phyloP scores from a whole-genome alignment of 2,329 filamentous ascomycete genomes.

The Botryotinia convoluta region DNA sequence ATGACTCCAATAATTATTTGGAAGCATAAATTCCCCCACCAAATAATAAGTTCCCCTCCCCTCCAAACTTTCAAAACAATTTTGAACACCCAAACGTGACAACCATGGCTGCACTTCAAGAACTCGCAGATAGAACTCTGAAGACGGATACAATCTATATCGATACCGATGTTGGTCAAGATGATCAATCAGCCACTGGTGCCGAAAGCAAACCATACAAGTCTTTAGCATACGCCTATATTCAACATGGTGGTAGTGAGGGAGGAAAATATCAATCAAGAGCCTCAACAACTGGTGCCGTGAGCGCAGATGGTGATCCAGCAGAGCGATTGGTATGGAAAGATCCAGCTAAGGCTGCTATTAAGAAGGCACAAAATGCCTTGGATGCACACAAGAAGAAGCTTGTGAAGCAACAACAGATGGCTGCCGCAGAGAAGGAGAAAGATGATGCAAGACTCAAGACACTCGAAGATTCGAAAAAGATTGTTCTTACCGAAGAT shows the following conservation, averaged over 20 bases:
- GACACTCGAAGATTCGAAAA: constrained; percentile 77
- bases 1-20: constrained; percentile 5
- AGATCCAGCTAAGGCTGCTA: constrained; percentile 74
- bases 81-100: constrained; percentile 17
- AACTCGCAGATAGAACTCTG: constrained; percentile 49
- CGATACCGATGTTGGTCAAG: constrained; percentile 75
- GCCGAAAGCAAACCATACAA: constrained; percentile 76
- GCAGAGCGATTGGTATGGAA: constrained; percentile 70
- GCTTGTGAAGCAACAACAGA: constrained; percentile 71
- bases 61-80: constrained; percentile 9
- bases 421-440: constrained; percentile 68
- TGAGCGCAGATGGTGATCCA: constrained; percentile 62
- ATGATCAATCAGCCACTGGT: constrained; percentile 65
- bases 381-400: constrained; percentile 81
- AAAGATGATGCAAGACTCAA: constrained; percentile 68
- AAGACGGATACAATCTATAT: constrained; percentile 62
- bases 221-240: constrained; percentile 72
- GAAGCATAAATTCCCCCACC: constrained; percentile 13
- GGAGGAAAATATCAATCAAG: constrained; percentile 62
- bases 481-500: constrained; percentile 69
- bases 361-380: constrained; percentile 79
- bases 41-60: neutral
- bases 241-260: constrained; percentile 59
- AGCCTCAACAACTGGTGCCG: constrained; percentile 61
- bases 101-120: constrained; percentile 42